Evolutionary conservation across 495 filamentous ascomycete genomes (phyloP), one percentile per base, ranked within the genome.

Genomic region (Podospora anserina): DNA sequence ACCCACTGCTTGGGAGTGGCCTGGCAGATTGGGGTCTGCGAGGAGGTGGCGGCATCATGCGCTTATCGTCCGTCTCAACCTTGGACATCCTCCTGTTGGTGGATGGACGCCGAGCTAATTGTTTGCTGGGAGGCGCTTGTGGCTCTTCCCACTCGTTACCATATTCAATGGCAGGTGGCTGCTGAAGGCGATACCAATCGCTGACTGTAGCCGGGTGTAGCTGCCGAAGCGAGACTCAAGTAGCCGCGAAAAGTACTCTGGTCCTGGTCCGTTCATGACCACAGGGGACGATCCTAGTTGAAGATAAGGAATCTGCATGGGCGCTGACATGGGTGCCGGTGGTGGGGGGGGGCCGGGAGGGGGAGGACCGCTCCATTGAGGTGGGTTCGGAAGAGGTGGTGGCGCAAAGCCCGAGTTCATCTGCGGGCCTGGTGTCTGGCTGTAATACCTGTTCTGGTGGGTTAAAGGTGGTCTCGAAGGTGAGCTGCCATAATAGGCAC

Each of bases 21-120:
- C 79, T 78, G 54, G 81, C 78, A 63, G 82, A 80, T 9, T 75
- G 70, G n/a, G 82, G 76, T 32, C 82, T 70, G 23, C 70, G 71
- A 30, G 75, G 75, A 19, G 66, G 69, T 0, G 81, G 82, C 2
- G 81, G 78, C 81, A 82, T 82, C 63, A 75, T 70, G 18, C 64
- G 70, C 49, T 74, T 75, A 32, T 81, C 80, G 0, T 83, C 82
- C 0, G 78, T 74, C 7, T 69, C 74, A 7, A 68, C 64, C 69
- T 75, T 80, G 66, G 73, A 78, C 6, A 39, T 15, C 65, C 78
- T 83, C 56, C 78, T 77, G n/a, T 72, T 71, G 2, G 74, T 65
- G 5, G 82, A 83, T 27, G 79, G 66, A 39, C 80, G 79, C 54
- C 81, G 78, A 3, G 76, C 54, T 3, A 81, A 63, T 65, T 66